phyloP scores from a whole-genome alignment of 2,329 filamentous ascomycete species.

The Colletotrichum zoysiae region DNA sequence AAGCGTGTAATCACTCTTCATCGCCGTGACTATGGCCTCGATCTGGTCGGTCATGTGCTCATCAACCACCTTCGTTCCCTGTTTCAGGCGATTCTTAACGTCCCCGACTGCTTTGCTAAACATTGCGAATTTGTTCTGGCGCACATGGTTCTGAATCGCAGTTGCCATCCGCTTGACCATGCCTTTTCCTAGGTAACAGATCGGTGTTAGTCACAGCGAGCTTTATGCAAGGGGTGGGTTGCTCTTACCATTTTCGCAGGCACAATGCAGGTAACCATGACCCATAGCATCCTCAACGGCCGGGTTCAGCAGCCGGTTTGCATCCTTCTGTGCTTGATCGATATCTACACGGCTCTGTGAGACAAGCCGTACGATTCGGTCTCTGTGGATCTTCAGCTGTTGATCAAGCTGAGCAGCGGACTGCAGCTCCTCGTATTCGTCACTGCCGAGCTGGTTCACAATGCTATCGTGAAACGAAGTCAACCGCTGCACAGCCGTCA shows the following conservation, averaged over 20 bases:
- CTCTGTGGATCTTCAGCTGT: conserved; percentile 2
- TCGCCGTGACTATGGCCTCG: neutral
- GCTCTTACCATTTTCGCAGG: neutral
- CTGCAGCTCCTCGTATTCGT: neutral
- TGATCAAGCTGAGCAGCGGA: neutral
- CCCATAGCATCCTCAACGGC: neutral
- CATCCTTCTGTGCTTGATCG: conserved; percentile 9
- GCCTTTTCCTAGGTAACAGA: neutral
- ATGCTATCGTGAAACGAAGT: neutral
- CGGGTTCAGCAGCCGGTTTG: conserved; percentile 2
- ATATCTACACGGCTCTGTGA: neutral
- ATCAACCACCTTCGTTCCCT: neutral
- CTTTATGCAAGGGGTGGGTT: no score
- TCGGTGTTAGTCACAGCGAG: neutral
- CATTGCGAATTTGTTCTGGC: neutral
- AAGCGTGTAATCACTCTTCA: conserved; percentile 23
- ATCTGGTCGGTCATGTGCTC: neutral
- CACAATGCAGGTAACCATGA: conserved; percentile 5
- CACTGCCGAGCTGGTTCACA: neutral
- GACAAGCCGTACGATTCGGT: neutral
- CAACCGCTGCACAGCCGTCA: neutral
- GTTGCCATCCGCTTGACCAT: neutral
- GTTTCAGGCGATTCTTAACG: neutral
- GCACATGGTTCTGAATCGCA: neutral
- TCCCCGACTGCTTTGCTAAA: neutral